Percentiles rank a stretch among this genome's conserved stretches.
Conservation (phyloP, 2,329 filamentous ascomycete genomes). For the Fusarium globosum region DNA sequence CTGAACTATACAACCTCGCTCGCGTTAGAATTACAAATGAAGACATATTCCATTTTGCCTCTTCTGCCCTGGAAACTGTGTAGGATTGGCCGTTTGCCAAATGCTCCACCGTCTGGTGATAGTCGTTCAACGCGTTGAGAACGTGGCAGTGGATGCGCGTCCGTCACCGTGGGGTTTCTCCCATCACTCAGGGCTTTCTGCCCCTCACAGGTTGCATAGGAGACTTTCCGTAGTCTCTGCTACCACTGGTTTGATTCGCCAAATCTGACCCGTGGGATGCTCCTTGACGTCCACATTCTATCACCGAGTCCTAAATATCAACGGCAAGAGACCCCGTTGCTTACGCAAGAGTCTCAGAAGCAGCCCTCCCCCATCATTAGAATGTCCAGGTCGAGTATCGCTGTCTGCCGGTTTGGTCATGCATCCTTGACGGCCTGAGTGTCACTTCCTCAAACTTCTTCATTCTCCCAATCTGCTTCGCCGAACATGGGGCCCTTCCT, state of each 20-base stretch:
- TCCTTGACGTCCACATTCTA: constrained; percentile 19
- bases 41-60: not conserved
- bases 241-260: constrained; percentile 14
- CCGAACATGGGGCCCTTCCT: constrained; percentile 67
- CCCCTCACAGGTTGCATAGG: constrained; percentile 44
- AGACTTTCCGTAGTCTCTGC: constrained; percentile 20
- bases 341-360: constrained; percentile 12
- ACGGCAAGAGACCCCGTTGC: not conserved
- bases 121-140: not conserved
- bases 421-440: constrained; percentile 8
- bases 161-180: constrained; percentile 24
- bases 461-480: constrained; percentile 75
- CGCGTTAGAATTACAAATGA: constrained; percentile 28
- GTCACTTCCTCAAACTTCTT: constrained; percentile 60
- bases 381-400: not conserved
- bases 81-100: constrained; percentile 14
- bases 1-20: constrained; percentile 40
- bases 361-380: not conserved
- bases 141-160: constrained; percentile 4
- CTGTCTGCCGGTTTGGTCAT: not conserved
- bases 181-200: constrained; percentile 17
- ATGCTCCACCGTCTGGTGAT: constrained; percentile 15
- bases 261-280: constrained; percentile 5
- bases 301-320: not conserved
- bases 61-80: constrained; percentile 16